Conservation (phyloP, 2,329 filamentous ascomycete species). For the Ilyonectria mors-panacis region DNA sequence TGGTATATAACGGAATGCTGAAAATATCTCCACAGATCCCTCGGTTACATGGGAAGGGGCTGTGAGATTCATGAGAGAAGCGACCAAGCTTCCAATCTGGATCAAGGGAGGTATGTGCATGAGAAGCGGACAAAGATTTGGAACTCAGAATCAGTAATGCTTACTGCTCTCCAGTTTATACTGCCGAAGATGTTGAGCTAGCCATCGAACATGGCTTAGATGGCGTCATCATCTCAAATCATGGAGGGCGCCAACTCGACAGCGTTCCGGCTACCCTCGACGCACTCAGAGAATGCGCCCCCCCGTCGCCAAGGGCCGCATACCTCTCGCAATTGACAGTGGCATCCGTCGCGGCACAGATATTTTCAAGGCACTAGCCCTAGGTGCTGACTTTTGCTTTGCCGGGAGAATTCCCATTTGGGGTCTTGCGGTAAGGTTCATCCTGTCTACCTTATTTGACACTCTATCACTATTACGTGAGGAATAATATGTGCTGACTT, state of each 20-base stretch:
- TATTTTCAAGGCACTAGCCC: slow-evolving; percentile 50
- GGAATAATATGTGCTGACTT: not conserved
- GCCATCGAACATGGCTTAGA: slow-evolving; percentile 48
- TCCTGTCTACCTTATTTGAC: not conserved
- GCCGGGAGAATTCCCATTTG: slow-evolving; percentile 54
- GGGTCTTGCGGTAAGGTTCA: slow-evolving; percentile 45
- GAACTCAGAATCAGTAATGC: not conserved
- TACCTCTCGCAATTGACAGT: slow-evolving; percentile 68
- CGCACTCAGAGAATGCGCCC: slow-evolving; percentile 72
- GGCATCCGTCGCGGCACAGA: slow-evolving; percentile 50
- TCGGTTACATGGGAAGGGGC: not conserved
- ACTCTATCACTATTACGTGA: not conserved
- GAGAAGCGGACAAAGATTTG: not conserved
- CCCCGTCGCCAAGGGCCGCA: slow-evolving; percentile 67
- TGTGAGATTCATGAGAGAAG: not conserved
- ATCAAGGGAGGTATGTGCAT: slow-evolving; percentile 1
- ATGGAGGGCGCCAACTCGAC: slow-evolving; percentile 48
- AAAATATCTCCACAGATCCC: not conserved
- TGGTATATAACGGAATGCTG: not conserved
- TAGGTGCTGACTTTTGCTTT: slow-evolving; percentile 44
- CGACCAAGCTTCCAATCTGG: slow-evolving; percentile 5
- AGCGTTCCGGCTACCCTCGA: slow-evolving; percentile 68
- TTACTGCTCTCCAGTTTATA: not conserved
- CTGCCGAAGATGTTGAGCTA: slow-evolving; percentile 47
- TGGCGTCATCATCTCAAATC: slow-evolving; percentile 46